A percentile compares a stretch with the other conserved stretches of the same genome.
These are phyloP conservation scores for Saturnispora mendoncae DNA, from an alignment of 805 yeast genomes.

Conservation along the genomic window DNA sequence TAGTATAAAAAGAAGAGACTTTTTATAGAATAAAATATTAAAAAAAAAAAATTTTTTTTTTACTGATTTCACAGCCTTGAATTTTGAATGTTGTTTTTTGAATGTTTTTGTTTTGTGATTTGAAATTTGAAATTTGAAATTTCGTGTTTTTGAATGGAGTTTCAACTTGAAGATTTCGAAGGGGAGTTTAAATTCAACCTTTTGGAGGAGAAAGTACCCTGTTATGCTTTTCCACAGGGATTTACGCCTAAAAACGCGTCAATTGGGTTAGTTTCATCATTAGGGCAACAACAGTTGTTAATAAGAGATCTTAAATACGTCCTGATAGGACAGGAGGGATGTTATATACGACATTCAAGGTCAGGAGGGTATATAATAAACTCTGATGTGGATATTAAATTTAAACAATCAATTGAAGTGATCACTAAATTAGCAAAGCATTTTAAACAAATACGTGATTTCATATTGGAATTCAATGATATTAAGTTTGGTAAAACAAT, in stretches of 20 bases:
- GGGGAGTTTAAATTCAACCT: background rate
- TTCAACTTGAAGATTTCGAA: background rate
- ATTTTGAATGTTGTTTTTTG: too few relatives aligned
- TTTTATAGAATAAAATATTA: background rate
- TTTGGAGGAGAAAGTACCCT: background rate
- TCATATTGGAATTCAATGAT: constrained; percentile 50
- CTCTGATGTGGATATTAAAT: constrained; percentile 61
- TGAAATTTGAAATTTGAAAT: too few relatives aligned
- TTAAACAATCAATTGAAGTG: constrained; percentile 59
- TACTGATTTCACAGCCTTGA: background rate
- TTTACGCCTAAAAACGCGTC: constrained; percentile 1
- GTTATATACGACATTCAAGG: constrained; percentile 60
- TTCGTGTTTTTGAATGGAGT: too few relatives aligned
- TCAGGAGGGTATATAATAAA: constrained; percentile 59
- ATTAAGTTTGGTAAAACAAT: constrained; percentile 58
- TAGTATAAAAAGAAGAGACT: background rate
- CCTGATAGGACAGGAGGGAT: constrained; percentile 68
- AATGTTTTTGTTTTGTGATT: too few relatives aligned
- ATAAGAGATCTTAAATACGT: constrained; percentile 62
- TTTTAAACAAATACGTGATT: constrained; percentile 49
- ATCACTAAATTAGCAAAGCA: constrained; percentile 55
- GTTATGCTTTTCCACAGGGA: background rate
- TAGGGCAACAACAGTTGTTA: constrained; percentile 56
- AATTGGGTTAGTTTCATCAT: constrained; percentile 21
- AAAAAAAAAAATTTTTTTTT: background rate